Conservation (phyloP, 257 asterid species). For the Solanum paucissectum region DNA sequence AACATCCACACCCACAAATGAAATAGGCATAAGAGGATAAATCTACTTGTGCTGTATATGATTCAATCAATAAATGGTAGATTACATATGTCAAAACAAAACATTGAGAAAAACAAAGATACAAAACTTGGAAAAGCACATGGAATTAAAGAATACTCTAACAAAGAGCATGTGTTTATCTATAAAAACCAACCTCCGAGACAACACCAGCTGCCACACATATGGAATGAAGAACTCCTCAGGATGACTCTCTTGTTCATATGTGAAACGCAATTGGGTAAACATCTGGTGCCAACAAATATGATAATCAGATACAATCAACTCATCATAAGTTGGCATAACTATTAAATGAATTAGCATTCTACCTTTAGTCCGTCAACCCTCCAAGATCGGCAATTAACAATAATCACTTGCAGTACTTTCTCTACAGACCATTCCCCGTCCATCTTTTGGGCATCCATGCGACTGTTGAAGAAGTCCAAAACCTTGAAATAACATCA, state of each 20-base stretch:
- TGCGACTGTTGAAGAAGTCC: constrained; percentile 79
- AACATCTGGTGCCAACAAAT: constrained; percentile 36
- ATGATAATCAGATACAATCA: constrained; percentile 1
- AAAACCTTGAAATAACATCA: constrained; percentile 31
- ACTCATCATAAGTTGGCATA: not conserved
- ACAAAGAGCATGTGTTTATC: not conserved
- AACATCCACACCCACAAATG: not conserved
- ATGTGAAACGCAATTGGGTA: constrained; percentile 67
- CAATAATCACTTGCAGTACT: constrained; percentile 66
- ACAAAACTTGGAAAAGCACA: not conserved
- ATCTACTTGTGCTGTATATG: not conserved
- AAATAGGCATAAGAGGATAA: not conserved
- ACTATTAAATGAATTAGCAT: not conserved
- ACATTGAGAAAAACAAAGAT: not conserved
- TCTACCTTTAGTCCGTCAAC: constrained; percentile 94
- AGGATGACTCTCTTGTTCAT: constrained; percentile 93
- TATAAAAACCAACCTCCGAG: constrained; percentile 38
- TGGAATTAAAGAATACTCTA: not conserved
- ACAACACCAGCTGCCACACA: constrained; percentile 78
- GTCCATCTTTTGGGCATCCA: constrained; percentile 63
- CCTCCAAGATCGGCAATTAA: constrained; percentile 85
- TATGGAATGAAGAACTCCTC: constrained; percentile 95
- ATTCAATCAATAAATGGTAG: not conserved
- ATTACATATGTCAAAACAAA: not conserved
- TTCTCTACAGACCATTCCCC: constrained; percentile 96